phyloP scores from a whole-genome alignment of 1,284 basidiomycete genomes.

The Phenoliferia sp. region DNA sequence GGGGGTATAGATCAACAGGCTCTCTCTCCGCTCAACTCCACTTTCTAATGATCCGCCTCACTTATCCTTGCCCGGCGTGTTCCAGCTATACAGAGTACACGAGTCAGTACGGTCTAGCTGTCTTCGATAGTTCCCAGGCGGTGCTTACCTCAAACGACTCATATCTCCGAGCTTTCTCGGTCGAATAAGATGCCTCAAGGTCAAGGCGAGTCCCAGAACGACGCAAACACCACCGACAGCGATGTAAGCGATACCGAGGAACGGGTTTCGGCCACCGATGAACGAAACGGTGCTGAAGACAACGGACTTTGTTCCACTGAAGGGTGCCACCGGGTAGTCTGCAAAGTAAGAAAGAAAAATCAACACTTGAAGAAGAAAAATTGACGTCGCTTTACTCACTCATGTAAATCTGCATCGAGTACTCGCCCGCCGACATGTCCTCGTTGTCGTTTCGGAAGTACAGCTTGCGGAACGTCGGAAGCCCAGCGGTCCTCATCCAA shows the following conservation, averaged over 20 bases:
- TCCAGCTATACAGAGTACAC: background rate
- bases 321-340: constrained; percentile 92
- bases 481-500: constrained; percentile 97
- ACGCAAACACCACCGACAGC: constrained; percentile 83
- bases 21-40: background rate
- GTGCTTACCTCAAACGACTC: background rate
- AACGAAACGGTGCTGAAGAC: constrained; percentile 96
- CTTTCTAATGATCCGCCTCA: background rate
- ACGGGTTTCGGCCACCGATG: constrained; percentile 96
- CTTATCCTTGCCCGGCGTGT: background rate
- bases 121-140: background rate
- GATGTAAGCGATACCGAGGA: constrained; percentile 96
- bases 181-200: constrained; percentile 85
- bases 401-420: constrained; percentile 70
- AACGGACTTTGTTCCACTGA: constrained; percentile 91
- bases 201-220: constrained; percentile 77
- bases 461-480: constrained; percentile 94
- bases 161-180: constrained; percentile 62
- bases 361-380: background rate
- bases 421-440: constrained; percentile 66
- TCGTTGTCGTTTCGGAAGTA: constrained; percentile 87
- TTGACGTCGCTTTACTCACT: constrained; percentile 54
- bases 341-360: constrained; percentile 9
- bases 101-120: background rate
- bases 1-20: background rate